Percentiles rank a stretch among this genome's conserved stretches.
These are phyloP conservation scores for Mesembryanthemum crystallinum DNA, from an alignment of 148 eudicot genomes.

Conservation along the genomic window DNA sequence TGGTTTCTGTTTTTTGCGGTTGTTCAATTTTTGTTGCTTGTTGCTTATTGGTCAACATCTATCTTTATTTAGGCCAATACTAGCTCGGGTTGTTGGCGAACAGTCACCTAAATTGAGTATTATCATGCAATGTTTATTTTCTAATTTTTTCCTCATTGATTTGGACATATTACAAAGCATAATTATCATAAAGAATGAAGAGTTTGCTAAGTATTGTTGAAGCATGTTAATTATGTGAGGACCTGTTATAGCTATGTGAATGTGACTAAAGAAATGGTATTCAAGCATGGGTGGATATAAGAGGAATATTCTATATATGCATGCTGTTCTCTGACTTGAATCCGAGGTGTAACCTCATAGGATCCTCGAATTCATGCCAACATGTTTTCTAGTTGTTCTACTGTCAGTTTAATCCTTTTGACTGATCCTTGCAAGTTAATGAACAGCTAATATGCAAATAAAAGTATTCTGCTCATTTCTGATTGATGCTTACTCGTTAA, in stretches of 20 bases:
- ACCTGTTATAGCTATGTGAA: neutral
- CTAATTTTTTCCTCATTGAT: neutral
- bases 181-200: neutral
- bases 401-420: slow-evolving; percentile 13
- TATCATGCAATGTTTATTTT: neutral
- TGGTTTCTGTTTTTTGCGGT: too few species aligned
- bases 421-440: neutral
- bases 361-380: neutral
- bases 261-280: neutral
- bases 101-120: neutral
- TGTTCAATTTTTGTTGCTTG: too few species aligned
- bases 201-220: neutral
- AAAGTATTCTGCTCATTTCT: neutral
- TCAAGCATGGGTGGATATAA: neutral
- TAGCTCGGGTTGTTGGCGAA: neutral
- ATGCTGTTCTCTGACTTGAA: neutral
- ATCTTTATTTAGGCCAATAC: neutral
- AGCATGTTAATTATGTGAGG: neutral
- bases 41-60: too few species aligned
- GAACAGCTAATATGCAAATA: neutral
- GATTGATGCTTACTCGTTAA: neutral
- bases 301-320: neutral
- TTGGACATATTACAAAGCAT: neutral
- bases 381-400: neutral
- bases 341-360: neutral